A percentile compares a stretch with the other conserved stretches of the same genome.
These are phyloP conservation scores for Avena eriantha DNA, from an alignment of 176 grass and related monocot species.

Conservation along the genomic window DNA sequence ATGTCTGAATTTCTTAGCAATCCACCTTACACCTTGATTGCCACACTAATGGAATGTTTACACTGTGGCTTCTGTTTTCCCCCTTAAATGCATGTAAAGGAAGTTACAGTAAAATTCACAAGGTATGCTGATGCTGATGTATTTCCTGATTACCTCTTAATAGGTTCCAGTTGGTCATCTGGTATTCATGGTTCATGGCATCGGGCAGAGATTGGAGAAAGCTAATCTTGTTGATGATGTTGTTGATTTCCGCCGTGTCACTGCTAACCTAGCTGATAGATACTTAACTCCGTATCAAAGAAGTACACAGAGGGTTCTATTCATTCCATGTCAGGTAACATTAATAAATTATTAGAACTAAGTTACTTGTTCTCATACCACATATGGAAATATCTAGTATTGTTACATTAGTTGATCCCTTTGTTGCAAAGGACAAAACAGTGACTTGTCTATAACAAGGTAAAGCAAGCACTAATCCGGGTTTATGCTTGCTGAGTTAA, in stretches of 20 bases:
- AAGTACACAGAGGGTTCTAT: conserved; percentile 95
- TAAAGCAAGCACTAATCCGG: conserved; percentile 20
- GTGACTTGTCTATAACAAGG: conserved; percentile 22
- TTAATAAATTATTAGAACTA: neutral
- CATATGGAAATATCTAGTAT: neutral
- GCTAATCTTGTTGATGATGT: conserved; percentile 99
- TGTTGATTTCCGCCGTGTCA: conserved; percentile 85
- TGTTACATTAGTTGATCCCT: conserved; percentile 7
- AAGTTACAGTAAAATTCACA: conserved; percentile 16
- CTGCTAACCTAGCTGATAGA: conserved; percentile 84
- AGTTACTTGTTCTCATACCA: neutral
- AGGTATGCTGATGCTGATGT: conserved; percentile 6
- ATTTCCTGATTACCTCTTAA: conserved; percentile 26
- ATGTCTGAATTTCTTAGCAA: neutral
- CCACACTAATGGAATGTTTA: conserved; percentile 4
- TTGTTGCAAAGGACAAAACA: conserved; percentile 13
- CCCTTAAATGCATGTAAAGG: conserved; percentile 27
- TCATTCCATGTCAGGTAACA: conserved; percentile 97
- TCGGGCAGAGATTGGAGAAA: conserved; percentile 95
- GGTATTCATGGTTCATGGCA: conserved; percentile 99
- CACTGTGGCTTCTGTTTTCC: neutral
- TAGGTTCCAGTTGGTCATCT: conserved; percentile 97
- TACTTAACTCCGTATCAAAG: conserved; percentile 93
- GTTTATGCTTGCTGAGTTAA: conserved; percentile 18
- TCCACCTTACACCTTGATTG: conserved; percentile 13